These are phyloP conservation scores for Fusarium pseudoanthophilum DNA, from an alignment of 2,329 filamentous ascomycete species.

Conservation along the genomic window DNA sequence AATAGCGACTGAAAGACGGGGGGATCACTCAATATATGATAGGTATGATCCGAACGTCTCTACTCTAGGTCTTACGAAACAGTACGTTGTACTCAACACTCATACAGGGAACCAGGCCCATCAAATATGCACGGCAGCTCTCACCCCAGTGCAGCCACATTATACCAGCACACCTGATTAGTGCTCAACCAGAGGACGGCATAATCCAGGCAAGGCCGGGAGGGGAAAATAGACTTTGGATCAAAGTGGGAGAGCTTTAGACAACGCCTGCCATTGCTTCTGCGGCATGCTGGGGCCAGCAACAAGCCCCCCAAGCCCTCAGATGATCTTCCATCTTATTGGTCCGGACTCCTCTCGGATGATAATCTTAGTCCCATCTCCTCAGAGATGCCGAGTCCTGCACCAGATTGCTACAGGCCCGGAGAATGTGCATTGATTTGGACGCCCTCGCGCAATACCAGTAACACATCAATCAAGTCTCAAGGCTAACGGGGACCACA, in stretches of 20 bases:
- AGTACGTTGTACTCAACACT: conserved; percentile 2
- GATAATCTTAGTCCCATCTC: conserved; percentile 17
- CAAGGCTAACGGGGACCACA: background rate
- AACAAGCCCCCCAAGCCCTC: conserved; percentile 26
- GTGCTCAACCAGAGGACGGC: conserved; percentile 13
- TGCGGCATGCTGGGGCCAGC: conserved; percentile 19
- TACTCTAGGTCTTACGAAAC: conserved; percentile 9
- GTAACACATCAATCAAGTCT: background rate
- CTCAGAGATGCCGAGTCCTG: conserved; percentile 1
- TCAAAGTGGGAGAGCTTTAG: conserved; percentile 32
- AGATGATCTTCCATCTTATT: conserved; percentile 8
- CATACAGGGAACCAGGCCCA: conserved; percentile 10
- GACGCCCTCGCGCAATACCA: background rate
- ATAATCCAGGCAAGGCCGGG: conserved; percentile 25
- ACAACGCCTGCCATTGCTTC: conserved; percentile 20
- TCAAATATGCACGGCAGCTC: conserved; percentile 30
- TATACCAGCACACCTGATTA: conserved; percentile 25
- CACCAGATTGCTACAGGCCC: conserved; percentile 6
- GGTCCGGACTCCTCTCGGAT: conserved; percentile 14
- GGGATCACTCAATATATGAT: conserved; percentile 25
- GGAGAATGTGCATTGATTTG: background rate
- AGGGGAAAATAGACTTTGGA: conserved; percentile 45
- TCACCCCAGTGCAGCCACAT: conserved; percentile 25
- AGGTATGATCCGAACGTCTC: background rate
- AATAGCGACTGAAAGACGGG: background rate